Percentiles rank a stretch among this genome's conserved stretches.
phyloP scores from a whole-genome alignment of 2,329 filamentous ascomycete species.

The Allantophomopsis cytisporea region DNA sequence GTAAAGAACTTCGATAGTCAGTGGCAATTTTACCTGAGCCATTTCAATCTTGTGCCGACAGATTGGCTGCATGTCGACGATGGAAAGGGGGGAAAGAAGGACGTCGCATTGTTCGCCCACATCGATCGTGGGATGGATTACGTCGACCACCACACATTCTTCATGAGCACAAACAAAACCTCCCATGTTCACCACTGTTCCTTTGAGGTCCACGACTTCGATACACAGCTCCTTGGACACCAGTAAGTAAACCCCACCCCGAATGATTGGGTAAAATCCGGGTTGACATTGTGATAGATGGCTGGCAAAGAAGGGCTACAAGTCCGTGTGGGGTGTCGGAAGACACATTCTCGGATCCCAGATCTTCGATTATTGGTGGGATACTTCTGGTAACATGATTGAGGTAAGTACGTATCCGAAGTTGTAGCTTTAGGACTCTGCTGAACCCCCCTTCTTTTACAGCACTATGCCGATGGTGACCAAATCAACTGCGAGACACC shows the following conservation, averaged over 20 bases:
- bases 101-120: conserved; percentile 34
- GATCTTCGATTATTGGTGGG: conserved; percentile 59
- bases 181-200: conserved; percentile 50
- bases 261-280: neutral
- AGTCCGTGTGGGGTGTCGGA: conserved; percentile 54
- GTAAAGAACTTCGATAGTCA: conserved; percentile 18
- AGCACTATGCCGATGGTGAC: conserved; percentile 56
- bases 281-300: conserved; percentile 20
- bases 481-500: conserved; percentile 43
- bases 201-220: conserved; percentile 59
- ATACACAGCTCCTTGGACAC: conserved; percentile 55
- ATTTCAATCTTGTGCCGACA: conserved; percentile 26
- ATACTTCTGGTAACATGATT: conserved; percentile 45
- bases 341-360: conserved; percentile 45
- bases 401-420: conserved; percentile 21
- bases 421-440: neutral
- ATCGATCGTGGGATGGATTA: conserved; percentile 33
- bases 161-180: conserved; percentile 21
- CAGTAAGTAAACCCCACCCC: conserved; percentile 26
- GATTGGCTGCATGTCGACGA: conserved; percentile 12
- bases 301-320: conserved; percentile 45
- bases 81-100: conserved; percentile 3
- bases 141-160: conserved; percentile 39
- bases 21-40: conserved; percentile 21
- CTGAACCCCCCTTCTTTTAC: neutral